Percentiles rank a stretch among this genome's conserved stretches.
Evolutionary conservation across 1,284 basidiomycete genomes (phyloP).

Genomic region (Ustilago crameri): DNA sequence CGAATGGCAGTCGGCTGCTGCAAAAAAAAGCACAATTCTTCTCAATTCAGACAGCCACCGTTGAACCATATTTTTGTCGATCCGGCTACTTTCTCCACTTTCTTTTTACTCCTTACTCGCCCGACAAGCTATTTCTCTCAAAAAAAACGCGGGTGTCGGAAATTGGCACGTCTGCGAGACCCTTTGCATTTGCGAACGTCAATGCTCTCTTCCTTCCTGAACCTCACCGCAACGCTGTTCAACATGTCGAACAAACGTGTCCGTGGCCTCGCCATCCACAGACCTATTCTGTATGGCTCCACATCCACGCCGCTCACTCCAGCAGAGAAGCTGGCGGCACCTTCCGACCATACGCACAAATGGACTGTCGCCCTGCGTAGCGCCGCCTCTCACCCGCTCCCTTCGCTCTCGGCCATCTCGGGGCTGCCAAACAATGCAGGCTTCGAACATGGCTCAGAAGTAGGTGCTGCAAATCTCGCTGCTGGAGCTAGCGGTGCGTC

Average conservation of each 20-base stretch:
- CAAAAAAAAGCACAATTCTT: slow-evolving; percentile 1
- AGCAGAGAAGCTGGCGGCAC: slow-evolving; percentile 76
- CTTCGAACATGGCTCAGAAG: slow-evolving; percentile 36
- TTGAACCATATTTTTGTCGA: slow-evolving; percentile 6
- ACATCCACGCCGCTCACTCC: slow-evolving; percentile 84
- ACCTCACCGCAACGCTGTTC: neutral
- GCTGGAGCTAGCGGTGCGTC: slow-evolving; percentile 4
- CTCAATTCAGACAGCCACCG: neutral
- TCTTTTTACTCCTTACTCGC: slow-evolving; percentile 14
- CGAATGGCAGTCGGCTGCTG: neutral
- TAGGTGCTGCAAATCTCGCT: slow-evolving; percentile 29
- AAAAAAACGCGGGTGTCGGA: slow-evolving; percentile 23
- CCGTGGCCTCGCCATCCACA: slow-evolving; percentile 81
- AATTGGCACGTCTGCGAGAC: slow-evolving; percentile 20
- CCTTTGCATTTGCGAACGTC: slow-evolving; percentile 9
- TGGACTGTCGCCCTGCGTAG: slow-evolving; percentile 95
- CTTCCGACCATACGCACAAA: slow-evolving; percentile 86
- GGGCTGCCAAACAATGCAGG: slow-evolving; percentile 20
- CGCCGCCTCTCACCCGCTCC: slow-evolving; percentile 70
- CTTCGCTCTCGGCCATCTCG: slow-evolving; percentile 58
- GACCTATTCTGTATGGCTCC: slow-evolving; percentile 95
- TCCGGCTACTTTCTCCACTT: slow-evolving; percentile 23
- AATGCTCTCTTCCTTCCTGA: neutral
- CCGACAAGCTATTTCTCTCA: slow-evolving; percentile 10
- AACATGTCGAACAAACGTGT: slow-evolving; percentile 48